phyloP scores from a whole-genome alignment of 495 filamentous ascomycete species.

The Penicillium paxilli region DNA sequence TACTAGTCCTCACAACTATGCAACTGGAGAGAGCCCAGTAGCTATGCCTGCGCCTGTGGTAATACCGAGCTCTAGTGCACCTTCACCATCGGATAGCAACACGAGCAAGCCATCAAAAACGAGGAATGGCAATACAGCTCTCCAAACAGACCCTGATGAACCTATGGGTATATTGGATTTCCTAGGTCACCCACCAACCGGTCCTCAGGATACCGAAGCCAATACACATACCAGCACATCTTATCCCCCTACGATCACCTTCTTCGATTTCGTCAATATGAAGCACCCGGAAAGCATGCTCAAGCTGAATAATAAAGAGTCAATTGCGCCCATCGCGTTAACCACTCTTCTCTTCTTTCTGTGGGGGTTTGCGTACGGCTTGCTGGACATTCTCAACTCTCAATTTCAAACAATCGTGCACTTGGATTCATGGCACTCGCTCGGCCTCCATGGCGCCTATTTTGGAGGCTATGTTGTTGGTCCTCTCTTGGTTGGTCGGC shows the following conservation, averaged over 20 bases:
- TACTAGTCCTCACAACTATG: conserved; percentile 13
- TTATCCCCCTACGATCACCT: conserved; percentile 40
- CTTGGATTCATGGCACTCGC: conserved; percentile 47
- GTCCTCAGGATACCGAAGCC: conserved; percentile 30
- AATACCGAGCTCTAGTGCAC: not conserved
- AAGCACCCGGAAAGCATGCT: conserved; percentile 76
- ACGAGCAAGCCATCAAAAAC: conserved; percentile 16
- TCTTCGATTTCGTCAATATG: conserved; percentile 87
- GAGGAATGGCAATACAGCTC: conserved; percentile 11
- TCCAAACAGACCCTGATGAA: conserved; percentile 9
- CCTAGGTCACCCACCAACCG: conserved; percentile 25
- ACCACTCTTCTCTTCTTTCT: conserved; percentile 81
- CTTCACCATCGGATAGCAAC: conserved; percentile 8
- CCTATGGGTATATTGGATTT: conserved; percentile 38
- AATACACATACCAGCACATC: conserved; percentile 33
- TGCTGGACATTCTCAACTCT: conserved; percentile 72
- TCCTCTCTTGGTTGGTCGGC: conserved; percentile 58
- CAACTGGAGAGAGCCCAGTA: conserved; percentile 14
- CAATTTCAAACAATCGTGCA: conserved; percentile 52
- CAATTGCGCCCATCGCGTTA: conserved; percentile 56
- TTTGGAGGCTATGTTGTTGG: conserved; percentile 61
- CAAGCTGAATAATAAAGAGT: conserved; percentile 56
- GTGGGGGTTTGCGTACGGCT: conserved; percentile 84
- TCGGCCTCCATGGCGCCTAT: conserved; percentile 65
- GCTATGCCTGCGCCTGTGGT: conserved; percentile 12